Evolutionary conservation across 768 basidiomycete genomes (phyloP), one percentile per base, ranked within the genome.

Genomic region (Lactarius evosmus): DNA sequence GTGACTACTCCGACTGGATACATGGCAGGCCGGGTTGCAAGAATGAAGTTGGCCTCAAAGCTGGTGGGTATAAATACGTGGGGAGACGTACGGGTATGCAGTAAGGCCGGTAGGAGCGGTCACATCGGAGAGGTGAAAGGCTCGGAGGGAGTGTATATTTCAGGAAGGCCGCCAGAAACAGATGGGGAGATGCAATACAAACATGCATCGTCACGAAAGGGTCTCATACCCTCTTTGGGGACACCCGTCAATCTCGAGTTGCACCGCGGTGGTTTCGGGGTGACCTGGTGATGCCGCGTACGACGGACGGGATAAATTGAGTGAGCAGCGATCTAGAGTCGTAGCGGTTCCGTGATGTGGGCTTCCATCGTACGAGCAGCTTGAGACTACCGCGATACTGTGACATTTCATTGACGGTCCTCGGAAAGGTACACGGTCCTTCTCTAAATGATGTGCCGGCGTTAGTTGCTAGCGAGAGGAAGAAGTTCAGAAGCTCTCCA

Each of bases 1-100:
- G 74, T 74, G 60, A 77, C 73, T 49, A 80, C 64, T 69, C 79
- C 77, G 69, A 79, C 75, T 38, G 79, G 75, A 54, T 76, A 77
- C 79, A 80, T 80, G 71, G 67, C 70, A 70, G 50, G 58, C 41
- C 25, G 53, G 22, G 40, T 36, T 46, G 55, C n/a, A 51, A 46
- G 44, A 22, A 58, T 55, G 50, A 54, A 49, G 53, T 1, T 51
- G 2, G 8, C 46, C 36, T 22, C 46, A 57, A 7, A 12, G 25
- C 17, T 33, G 27, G 58, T 25, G 36, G 27, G 49, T 56, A 44
- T 65, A 56, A 61, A 65, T 65, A 65, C 16, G 17, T 12, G 40
- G n/a, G 7, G 46, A 46, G 16, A 38, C 46, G 29, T 32, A 22
- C 30, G 34, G 53, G n/a, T 33, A 34, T 32, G 33, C 34, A 50